Conservation (phyloP, 2,329 filamentous ascomycete species). For the Laburnicola sp. region DNA sequence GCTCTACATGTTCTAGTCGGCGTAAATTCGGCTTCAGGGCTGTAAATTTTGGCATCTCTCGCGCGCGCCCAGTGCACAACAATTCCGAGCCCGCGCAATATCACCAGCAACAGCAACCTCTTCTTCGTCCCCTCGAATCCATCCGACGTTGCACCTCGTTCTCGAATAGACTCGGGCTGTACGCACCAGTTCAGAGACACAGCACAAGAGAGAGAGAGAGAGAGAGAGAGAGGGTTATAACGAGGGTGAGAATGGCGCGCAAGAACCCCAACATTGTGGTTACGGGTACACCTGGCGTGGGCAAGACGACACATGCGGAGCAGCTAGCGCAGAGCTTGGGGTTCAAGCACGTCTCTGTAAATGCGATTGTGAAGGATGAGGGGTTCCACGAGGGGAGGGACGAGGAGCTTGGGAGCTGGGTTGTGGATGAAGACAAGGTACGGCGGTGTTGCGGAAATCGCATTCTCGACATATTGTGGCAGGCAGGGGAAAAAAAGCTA, state of each 20-base stretch:
- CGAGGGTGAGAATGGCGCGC: constrained; percentile 40
- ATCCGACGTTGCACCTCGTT: no score
- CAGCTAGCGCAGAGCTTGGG: constrained; percentile 74
- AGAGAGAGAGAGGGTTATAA: not conserved
- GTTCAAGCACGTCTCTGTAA: constrained; percentile 82
- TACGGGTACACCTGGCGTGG: constrained; percentile 92
- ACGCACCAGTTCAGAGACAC: no score
- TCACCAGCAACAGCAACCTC: not conserved
- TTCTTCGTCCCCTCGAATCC: no score
- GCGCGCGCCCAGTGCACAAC: no score
- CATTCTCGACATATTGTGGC: no score
- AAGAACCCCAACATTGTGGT: constrained; percentile 83
- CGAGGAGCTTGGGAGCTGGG: constrained; percentile 81
- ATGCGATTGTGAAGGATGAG: constrained; percentile 86
- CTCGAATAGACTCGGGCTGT: no score
- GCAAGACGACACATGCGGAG: constrained; percentile 92
- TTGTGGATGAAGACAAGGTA: constrained; percentile 96
- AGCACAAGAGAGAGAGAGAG: no score
- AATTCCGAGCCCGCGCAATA: no score
- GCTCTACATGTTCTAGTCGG: not conserved
- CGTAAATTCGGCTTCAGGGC: not conserved
- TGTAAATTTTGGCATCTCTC: constrained; percentile 1
- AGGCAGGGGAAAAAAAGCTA: not conserved
- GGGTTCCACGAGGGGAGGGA: constrained; percentile 87
- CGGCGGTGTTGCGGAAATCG: not conserved